phyloP scores from a whole-genome alignment of 2,329 filamentous ascomycete genomes.

The Pseudogymnoascus pannorum region DNA sequence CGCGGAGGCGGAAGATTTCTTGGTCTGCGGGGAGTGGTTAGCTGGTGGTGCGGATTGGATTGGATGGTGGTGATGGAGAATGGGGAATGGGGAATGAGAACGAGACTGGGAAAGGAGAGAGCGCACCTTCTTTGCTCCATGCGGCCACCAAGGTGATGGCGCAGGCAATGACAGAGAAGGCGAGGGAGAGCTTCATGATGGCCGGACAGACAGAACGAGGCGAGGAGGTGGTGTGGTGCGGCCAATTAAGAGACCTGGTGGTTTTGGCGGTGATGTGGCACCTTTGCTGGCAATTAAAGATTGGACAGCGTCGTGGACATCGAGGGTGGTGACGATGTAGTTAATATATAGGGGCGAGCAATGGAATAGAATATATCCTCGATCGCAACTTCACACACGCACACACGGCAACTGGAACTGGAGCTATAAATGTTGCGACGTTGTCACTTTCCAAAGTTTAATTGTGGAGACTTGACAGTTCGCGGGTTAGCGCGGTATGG shows the following conservation, averaged over 20 bases:
- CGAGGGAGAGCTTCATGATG: constrained; percentile 28
- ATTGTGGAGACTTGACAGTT: not conserved
- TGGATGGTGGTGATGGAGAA: constrained; percentile 10
- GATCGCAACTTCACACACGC: not conserved
- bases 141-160: constrained; percentile 26
- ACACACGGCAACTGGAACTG: not conserved
- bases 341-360: no score
- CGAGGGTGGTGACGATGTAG: not conserved
- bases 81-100: constrained; percentile 11
- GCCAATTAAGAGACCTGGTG: not conserved
- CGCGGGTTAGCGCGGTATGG: not conserved
- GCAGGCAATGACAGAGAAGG: constrained; percentile 25
- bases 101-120: not conserved
- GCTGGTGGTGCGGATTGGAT: constrained; percentile 11
- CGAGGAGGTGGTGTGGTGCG: not conserved
- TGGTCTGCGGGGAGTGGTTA: constrained; percentile 56
- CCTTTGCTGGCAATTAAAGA: not conserved
- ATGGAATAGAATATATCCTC: not conserved
- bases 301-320: not conserved
- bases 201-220: constrained; percentile 10
- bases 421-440: not conserved
- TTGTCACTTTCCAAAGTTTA: constrained; percentile 1
- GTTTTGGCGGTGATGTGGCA: not conserved
- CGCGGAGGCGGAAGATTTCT: constrained; percentile 92
- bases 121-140: constrained; percentile 33